Conservation (phyloP, 257 asterid species). For the Scutellaria galericulata region DNA sequence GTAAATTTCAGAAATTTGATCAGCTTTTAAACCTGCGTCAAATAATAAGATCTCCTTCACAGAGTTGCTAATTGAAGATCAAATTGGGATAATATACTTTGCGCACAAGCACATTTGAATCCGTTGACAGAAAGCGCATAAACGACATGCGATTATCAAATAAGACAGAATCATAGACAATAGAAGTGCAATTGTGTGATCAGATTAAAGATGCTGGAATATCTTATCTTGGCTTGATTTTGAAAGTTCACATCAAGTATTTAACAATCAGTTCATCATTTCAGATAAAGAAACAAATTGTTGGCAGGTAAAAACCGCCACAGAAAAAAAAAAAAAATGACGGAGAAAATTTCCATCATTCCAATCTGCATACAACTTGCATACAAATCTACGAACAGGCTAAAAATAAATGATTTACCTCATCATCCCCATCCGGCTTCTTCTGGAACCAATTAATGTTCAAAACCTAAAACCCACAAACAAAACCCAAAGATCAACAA, state of each 20-base stretch:
- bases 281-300: slow-evolving; percentile 9
- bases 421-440: slow-evolving; percentile 84
- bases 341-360: background rate
- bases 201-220: background rate
- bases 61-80: background rate
- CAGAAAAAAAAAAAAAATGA: background rate
- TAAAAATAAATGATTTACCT: slow-evolving; percentile 53
- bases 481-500: background rate
- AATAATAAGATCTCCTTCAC: background rate
- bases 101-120: background rate
- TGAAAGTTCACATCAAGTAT: slow-evolving; percentile 1
- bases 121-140: slow-evolving; percentile 13
- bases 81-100: background rate
- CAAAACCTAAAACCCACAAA: slow-evolving; percentile 57
- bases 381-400: slow-evolving; percentile 15
- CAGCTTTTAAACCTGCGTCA: background rate
- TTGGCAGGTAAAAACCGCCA: background rate
- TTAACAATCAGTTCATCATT: background rate
- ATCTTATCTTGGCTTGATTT: slow-evolving; percentile 4
- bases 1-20: background rate
- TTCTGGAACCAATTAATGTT: slow-evolving; percentile 92
- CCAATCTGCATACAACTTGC: background rate
- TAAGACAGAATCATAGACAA: background rate
- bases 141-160: background rate
- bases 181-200: background rate